Percentiles rank a stretch among this genome's conserved stretches.
phyloP scores from a whole-genome alignment of 2,329 filamentous ascomycete genomes.

The Colletotrichum truncatum region DNA sequence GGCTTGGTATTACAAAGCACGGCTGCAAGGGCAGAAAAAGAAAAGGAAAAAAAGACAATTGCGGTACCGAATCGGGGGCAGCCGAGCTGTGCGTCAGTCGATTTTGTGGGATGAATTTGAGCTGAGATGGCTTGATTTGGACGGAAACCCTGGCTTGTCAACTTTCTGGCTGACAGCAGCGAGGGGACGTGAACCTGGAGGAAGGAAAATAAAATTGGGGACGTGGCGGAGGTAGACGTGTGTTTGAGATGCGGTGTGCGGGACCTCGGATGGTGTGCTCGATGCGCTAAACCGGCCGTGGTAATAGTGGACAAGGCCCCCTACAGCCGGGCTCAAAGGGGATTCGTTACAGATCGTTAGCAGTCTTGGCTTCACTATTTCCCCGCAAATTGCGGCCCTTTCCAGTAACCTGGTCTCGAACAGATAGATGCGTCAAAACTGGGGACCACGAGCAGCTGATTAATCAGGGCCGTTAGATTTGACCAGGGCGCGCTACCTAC shows the following conservation, averaged over 20 bases:
- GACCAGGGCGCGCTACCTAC: too few relatives aligned
- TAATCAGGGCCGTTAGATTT: neutral
- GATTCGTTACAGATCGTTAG: conserved; percentile 1
- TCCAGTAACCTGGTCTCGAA: conserved; percentile 11
- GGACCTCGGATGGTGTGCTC: conserved; percentile 26
- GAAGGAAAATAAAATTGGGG: conserved; percentile 14
- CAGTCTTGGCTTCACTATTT: conserved; percentile 17
- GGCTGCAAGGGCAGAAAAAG: neutral
- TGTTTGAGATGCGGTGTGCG: conserved; percentile 10
- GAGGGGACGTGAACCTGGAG: neutral
- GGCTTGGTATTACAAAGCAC: conserved; percentile 24
- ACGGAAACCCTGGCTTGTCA: conserved; percentile 6
- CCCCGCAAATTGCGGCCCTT: conserved; percentile 25
- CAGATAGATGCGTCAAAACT: neutral
- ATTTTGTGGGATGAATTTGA: conserved; percentile 4
- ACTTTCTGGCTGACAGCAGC: neutral
- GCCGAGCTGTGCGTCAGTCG: neutral
- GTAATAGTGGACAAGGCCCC: neutral
- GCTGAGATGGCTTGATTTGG: neutral
- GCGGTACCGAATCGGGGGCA: neutral
- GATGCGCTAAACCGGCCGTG: conserved; percentile 9
- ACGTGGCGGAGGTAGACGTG: conserved; percentile 2
- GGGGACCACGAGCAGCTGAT: neutral
- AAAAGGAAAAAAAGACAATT: neutral
- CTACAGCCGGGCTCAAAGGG: conserved; percentile 10